Conservation (phyloP, 441 rosid genomes). For the Dalechampia spathulata region DNA sequence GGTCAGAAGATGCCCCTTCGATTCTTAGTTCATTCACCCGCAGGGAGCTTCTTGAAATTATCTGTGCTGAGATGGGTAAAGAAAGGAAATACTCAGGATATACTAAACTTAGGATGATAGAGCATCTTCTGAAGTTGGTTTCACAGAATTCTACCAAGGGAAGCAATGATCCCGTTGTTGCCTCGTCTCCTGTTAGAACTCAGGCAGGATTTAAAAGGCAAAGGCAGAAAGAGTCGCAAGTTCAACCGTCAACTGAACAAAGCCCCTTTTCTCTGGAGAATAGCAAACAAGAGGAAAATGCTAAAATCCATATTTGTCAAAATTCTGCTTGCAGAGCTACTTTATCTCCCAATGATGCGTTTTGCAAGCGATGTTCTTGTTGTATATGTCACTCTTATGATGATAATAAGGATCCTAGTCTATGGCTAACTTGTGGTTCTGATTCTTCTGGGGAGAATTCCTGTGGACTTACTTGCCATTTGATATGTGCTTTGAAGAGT, state of each 20-base stretch:
- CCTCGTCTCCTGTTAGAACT: slow-evolving; percentile 23
- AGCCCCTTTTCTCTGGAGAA: slow-evolving; percentile 27
- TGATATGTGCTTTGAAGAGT: slow-evolving; percentile 72
- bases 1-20: slow-evolving; percentile 52
- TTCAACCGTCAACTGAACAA: slow-evolving; percentile 38
- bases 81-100: slow-evolving; percentile 92
- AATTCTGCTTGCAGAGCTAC: slow-evolving; percentile 86
- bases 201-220: slow-evolving; percentile 49
- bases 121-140: slow-evolving; percentile 70
- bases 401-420: slow-evolving; percentile 92
- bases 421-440: slow-evolving; percentile 77
- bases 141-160: slow-evolving; percentile 50
- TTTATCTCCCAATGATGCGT: slow-evolving; percentile 43
- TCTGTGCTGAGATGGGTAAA: slow-evolving; percentile 95
- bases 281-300: slow-evolving; percentile 18
- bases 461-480: slow-evolving; percentile 86
- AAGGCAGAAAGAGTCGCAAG: slow-evolving; percentile 49
- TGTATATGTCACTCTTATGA: slow-evolving; percentile 75
- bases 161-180: slow-evolving; percentile 25
- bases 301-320: slow-evolving; percentile 41
- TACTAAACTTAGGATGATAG: slow-evolving; percentile 78
- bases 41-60: slow-evolving; percentile 81
- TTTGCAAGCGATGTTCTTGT: slow-evolving; percentile 91
- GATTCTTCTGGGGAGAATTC: slow-evolving; percentile 42
- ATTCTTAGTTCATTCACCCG: slow-evolving; percentile 82